A percentile compares a stretch with the other conserved stretches of the same genome.
These are phyloP conservation scores for Tuber magnatum DNA, from an alignment of 495 filamentous ascomycete genomes.

Conservation along the genomic window DNA sequence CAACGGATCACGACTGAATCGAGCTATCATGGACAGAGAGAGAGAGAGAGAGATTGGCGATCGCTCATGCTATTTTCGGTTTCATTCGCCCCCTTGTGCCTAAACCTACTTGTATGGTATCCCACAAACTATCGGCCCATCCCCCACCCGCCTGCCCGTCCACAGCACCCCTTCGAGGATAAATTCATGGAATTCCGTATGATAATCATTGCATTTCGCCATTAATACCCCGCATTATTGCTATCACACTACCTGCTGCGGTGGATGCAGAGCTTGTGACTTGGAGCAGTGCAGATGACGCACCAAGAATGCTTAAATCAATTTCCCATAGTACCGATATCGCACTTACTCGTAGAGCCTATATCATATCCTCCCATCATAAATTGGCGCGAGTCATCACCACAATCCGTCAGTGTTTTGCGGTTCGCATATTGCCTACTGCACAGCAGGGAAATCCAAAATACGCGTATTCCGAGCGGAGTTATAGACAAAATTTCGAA, in stretches of 20 bases:
- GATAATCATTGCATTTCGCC: not conserved
- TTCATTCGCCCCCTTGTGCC: not conserved
- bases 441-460: not conserved
- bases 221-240: not conserved
- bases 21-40: not conserved
- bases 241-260: not conserved
- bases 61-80: not conserved
- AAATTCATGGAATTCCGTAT: not conserved
- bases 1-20: not conserved
- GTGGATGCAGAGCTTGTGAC: not conserved
- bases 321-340: not conserved
- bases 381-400: not conserved
- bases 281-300: not conserved
- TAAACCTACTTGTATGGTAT: not conserved
- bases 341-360: not conserved
- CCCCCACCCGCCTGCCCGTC: not conserved
- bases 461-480: not conserved
- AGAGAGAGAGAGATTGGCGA: no score
- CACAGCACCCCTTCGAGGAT: not conserved
- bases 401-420: not conserved
- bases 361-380: not conserved
- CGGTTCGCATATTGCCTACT: not conserved
- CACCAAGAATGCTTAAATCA: not conserved
- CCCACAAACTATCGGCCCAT: not conserved
- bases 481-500: not conserved